Evolutionary conservation across 345 rosid genomes (phyloP), one percentile per base, ranked within the genome.

Genomic region (Pelargonium nanum): DNA sequence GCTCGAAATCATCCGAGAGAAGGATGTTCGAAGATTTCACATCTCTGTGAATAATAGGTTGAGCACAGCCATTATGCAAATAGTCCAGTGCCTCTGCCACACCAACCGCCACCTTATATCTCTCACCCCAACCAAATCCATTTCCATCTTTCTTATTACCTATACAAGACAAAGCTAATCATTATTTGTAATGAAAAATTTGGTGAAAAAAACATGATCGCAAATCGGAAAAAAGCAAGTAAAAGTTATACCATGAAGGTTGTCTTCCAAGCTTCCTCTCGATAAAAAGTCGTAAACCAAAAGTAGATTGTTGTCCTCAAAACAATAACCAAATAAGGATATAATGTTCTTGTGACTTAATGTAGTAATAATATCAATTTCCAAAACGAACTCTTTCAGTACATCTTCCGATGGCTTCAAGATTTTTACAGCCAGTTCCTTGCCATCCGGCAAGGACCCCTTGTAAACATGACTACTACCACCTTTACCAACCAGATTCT

Each of bases 251-350:
- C 99, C 92, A 66, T 94, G 87, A 65, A 94, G 87, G 63, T 86
- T 90, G 65, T 90, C 96, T 70, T 94, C 99, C 28, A 94, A 86
- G 75, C 96, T 90, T 78, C 99, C 97, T 72, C 96, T 83, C n/a
- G 86, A 77, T 65, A 90, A 57, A 71, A 83, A 88, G 61, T 90
- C 91, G 30, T 94, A 90, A 61, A 86, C 85, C 78, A 94, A 70
- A 65, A 85, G 78, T 60, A 94, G 70, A 44, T 83, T 80, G 72
- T 77, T 75, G 67, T 74, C 68, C 75, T 87, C 97, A 30, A 71
- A 83, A 74, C 96, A 90, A 70, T 85, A 88, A 15, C 99, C 99
- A 61, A 81, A 75, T 34, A 88, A 82, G 55, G 97, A 90, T 19
- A 88, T 79, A 55, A 90, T 78, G 68, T 86, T 90, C 76, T 82